Conservation (phyloP, 495 filamentous ascomycete species). For the Platismatia glauca region DNA sequence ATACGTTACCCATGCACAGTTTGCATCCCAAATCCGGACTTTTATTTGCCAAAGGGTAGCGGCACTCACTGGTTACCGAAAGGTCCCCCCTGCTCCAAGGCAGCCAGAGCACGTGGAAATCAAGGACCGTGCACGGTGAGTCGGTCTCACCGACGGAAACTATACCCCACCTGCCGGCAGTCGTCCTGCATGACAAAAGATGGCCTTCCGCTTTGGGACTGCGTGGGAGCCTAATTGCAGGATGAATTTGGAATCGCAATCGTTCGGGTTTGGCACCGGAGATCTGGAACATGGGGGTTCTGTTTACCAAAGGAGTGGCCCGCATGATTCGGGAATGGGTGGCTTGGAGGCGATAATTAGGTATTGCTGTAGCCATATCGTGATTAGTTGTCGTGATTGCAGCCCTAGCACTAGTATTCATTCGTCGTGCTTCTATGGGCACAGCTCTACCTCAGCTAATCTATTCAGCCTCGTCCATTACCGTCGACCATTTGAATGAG, state of each 20-base stretch:
- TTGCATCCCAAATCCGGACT: background rate
- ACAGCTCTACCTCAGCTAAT: background rate
- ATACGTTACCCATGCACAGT: background rate
- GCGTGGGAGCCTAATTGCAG: background rate
- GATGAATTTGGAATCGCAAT: background rate
- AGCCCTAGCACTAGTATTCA: background rate
- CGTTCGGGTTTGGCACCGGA: background rate
- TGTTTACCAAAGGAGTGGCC: background rate
- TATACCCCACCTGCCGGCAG: background rate
- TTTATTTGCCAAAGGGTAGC: background rate
- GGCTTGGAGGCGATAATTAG: too few relatives aligned
- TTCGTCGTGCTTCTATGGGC: background rate
- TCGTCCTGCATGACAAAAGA: background rate
- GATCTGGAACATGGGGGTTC: background rate
- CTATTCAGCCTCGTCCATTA: background rate
- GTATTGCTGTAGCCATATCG: too few relatives aligned
- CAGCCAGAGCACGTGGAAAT: background rate
- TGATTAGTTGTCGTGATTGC: too few relatives aligned
- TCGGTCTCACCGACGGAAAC: constrained; percentile 1
- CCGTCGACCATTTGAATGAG: background rate
- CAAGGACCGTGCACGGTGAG: background rate
- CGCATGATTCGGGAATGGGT: background rate
- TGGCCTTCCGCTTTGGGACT: background rate
- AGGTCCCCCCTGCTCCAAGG: background rate
- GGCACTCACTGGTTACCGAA: background rate